These are phyloP conservation scores for Zygotorulaspora chibaensis DNA, from an alignment of 805 yeast genomes.

Conservation along the genomic window DNA sequence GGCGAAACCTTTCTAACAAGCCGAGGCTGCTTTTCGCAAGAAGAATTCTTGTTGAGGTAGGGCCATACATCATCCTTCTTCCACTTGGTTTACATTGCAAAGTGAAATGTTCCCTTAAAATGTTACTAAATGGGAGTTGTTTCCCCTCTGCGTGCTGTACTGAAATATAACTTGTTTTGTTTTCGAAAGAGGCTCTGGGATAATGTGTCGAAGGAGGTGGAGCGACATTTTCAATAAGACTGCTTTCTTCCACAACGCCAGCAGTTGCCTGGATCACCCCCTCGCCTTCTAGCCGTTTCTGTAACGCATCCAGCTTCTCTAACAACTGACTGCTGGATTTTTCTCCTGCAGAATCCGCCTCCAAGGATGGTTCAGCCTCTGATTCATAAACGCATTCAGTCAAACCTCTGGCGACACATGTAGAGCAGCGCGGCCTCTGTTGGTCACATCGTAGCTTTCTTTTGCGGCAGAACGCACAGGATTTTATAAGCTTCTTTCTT, in stretches of 20 bases:
- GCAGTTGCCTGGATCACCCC: neutral
- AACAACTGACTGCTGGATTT: neutral
- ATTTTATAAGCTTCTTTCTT: constrained; percentile 26
- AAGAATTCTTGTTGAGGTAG: constrained; percentile 28
- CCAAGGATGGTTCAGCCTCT: neutral
- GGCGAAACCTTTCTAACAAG: constrained; percentile 18
- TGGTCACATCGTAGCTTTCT: constrained; percentile 33
- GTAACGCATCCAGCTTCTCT: constrained; percentile 7
- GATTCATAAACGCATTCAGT: constrained; percentile 20
- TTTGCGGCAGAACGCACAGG: constrained; percentile 30
- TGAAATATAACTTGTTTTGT: neutral
- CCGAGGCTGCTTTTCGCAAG: constrained; percentile 17
- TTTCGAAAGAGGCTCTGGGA: neutral
- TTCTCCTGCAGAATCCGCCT: neutral
- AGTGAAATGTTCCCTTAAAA: constrained; percentile 11
- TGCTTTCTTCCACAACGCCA: neutral
- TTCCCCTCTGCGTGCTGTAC: neutral
- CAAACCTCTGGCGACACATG: constrained; percentile 23
- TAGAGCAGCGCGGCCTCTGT: constrained; percentile 27
- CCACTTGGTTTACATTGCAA: constrained; percentile 24
- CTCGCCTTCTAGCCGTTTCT: constrained; percentile 4
- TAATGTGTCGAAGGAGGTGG: too few species aligned
- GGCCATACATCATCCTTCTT: constrained; percentile 28
- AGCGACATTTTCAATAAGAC: neutral
- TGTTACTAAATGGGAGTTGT: neutral